phyloP scores from a whole-genome alignment of 306 rosid genomes.

The Gastrolobium villosum region DNA sequence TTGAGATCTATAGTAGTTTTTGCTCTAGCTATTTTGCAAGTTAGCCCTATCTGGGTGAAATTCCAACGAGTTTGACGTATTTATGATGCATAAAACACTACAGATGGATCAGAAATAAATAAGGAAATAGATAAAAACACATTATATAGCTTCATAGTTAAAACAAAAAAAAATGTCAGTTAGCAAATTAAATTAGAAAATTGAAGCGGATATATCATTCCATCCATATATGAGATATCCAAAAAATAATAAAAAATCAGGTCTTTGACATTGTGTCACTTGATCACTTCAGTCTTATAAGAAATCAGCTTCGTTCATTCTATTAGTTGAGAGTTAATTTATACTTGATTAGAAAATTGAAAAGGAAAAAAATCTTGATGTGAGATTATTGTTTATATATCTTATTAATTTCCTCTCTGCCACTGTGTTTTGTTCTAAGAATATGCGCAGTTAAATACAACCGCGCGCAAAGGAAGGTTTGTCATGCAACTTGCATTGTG shows the following conservation, averaged over 20 bases:
- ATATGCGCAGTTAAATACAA: conserved; percentile 8
- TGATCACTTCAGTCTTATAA: no score
- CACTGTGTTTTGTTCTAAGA: background rate
- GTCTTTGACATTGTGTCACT: no score
- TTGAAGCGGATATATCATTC: background rate
- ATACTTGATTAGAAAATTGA: background rate
- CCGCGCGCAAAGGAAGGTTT: conserved; percentile 3
- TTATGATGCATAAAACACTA: conserved; percentile 33
- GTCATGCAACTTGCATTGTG: conserved; percentile 39
- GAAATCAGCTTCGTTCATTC: no score
- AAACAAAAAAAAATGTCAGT: background rate
- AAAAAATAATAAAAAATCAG: no score
- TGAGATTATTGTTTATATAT: background rate
- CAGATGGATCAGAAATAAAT: conserved; percentile 6
- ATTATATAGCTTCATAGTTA: background rate
- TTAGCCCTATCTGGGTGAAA: conserved; percentile 20
- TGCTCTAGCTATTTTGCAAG: background rate
- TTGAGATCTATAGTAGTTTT: conserved; percentile 30
- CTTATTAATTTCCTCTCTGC: background rate
- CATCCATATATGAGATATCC: background rate
- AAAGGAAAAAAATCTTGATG: background rate
- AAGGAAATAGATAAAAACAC: background rate
- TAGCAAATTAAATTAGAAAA: background rate
- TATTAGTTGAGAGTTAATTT: background rate
- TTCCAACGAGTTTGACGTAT: conserved; percentile 33